Base-by-base conservation (phyloP, 441 rosid species). In the Pelargonium cotyledonis region DNA sequence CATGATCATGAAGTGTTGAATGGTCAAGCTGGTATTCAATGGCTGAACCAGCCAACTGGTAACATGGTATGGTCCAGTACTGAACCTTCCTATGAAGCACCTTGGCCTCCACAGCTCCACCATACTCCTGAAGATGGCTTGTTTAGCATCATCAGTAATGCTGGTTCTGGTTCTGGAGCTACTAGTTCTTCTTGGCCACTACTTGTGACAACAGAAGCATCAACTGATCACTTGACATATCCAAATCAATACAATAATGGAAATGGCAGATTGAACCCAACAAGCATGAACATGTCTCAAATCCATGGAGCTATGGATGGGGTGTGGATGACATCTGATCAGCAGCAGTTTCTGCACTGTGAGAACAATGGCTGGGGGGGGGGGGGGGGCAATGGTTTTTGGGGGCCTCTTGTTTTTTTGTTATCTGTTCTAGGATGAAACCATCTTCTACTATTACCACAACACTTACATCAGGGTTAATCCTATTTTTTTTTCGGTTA, bases 371-470 rank as follows among this genome's bases (percentile, higher is more conserved):
- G 74, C 49, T 74, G 78, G 82, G 19, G 40, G 6, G 75, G 63
- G 21, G 55, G 68, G 44, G 70, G 44, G 11, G 41, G 5, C 58
- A 49, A 49, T 73, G 69, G 47, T 57, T 57, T 73, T 18, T 86
- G 88, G 83, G 86, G 81, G 78, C 83, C 81, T 47, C 68, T 78
- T 21, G 67, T 81, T 23, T 83, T 68, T 49, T 70, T 72, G 41
- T 80, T 82, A 44, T 78, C 85, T 2, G 73, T 73, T 70, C 73
- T 81, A 15, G 80, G 78, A 4, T 75, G 63, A 70, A 38, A 31
- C 40, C 4, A 23, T 23, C 26, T 23, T 23, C 26, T 23, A 23
- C 26, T 5, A n/a, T n/a, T n/a, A n/a, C n/a, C n/a, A n/a, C n/a
- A n/a, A 10, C 4, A 15, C 21, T 14, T 9, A 14, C 9, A 16